Evolutionary conservation across 2,329 filamentous ascomycete species (phyloP).

Genomic region (Paramyrothecium sp.): DNA sequence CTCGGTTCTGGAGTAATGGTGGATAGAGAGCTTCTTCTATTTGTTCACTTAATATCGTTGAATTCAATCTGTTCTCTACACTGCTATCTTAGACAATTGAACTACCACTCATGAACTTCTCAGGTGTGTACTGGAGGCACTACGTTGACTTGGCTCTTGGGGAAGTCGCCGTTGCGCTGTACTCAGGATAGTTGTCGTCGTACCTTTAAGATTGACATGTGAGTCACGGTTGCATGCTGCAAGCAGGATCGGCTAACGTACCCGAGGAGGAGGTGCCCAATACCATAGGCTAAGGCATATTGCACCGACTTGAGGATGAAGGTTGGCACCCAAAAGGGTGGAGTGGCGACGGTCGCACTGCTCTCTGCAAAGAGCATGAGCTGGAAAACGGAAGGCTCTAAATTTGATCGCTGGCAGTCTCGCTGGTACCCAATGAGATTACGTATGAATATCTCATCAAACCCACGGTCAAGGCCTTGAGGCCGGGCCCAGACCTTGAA

Average conservation of each 20-base stretch:
- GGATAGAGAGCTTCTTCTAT: background rate
- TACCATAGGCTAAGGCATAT: background rate
- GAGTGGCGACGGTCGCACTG: constrained; percentile 8
- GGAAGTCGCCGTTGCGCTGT: too few species aligned
- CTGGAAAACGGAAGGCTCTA: constrained; percentile 12
- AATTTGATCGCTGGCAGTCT: constrained; percentile 8
- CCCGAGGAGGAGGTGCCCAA: background rate
- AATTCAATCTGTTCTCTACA: too few species aligned
- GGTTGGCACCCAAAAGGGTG: constrained; percentile 14
- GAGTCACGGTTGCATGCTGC: background rate
- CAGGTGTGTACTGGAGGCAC: too few species aligned
- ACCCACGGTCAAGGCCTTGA: constrained; percentile 5
- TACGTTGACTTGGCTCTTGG: too few species aligned
- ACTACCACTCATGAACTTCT: too few species aligned
- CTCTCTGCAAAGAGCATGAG: constrained; percentile 11
- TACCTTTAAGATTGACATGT: background rate
- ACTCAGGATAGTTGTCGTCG: background rate
- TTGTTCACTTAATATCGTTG: background rate
- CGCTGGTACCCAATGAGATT: constrained; percentile 12
- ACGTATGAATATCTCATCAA: constrained; percentile 13
- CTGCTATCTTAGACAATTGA: too few species aligned
- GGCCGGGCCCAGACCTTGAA: constrained; percentile 14
- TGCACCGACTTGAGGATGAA: constrained; percentile 9
- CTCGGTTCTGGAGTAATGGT: background rate
- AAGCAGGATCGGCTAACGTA: background rate